phyloP scores from a whole-genome alignment of 352 stramenopile species.

The Globisporangium okanoganense region DNA sequence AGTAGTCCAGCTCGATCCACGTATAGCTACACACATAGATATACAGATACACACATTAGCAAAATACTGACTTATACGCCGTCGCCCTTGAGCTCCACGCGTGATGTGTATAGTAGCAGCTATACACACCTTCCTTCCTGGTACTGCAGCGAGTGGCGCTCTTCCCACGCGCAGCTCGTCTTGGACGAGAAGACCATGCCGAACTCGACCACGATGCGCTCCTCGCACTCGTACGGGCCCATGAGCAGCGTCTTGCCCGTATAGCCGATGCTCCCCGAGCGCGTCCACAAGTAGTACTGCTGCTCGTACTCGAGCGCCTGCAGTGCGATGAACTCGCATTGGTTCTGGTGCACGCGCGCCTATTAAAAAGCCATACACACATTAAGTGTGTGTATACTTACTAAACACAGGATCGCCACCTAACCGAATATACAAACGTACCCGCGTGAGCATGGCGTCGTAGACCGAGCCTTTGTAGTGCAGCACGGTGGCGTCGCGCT shows the following conservation, averaged over 20 bases:
- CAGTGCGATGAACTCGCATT: slow-evolving; percentile 65
- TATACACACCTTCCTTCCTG: slow-evolving; percentile 36
- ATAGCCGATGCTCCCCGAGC: slow-evolving; percentile 40
- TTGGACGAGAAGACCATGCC: slow-evolving; percentile 40
- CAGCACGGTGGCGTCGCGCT: slow-evolving; percentile 33
- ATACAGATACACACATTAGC: slow-evolving; percentile 1
- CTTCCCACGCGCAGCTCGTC: slow-evolving; percentile 51
- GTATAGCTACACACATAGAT: slow-evolving; percentile 36
- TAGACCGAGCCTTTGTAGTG: slow-evolving; percentile 37
- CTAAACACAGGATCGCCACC: slow-evolving; percentile 10
- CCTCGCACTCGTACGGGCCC: slow-evolving; percentile 29
- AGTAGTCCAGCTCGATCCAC: slow-evolving; percentile 68
- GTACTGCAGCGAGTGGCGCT: slow-evolving; percentile 45
- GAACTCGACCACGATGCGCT: slow-evolving; percentile 48
- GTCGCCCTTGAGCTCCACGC: slow-evolving; percentile 5
- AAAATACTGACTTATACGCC: neutral
- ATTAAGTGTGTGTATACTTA: no score
- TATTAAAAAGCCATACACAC: slow-evolving; percentile 12
- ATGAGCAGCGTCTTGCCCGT: slow-evolving; percentile 39
- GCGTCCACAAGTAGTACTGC: slow-evolving; percentile 53
- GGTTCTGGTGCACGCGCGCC: slow-evolving; percentile 54
- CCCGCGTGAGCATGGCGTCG: slow-evolving; percentile 61
- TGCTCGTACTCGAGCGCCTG: slow-evolving; percentile 48
- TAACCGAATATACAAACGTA: slow-evolving; percentile 12
- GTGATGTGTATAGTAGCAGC: neutral